Conservation (phyloP, 2,329 filamentous ascomycete species). For the Aspergillus costaricaensis region DNA sequence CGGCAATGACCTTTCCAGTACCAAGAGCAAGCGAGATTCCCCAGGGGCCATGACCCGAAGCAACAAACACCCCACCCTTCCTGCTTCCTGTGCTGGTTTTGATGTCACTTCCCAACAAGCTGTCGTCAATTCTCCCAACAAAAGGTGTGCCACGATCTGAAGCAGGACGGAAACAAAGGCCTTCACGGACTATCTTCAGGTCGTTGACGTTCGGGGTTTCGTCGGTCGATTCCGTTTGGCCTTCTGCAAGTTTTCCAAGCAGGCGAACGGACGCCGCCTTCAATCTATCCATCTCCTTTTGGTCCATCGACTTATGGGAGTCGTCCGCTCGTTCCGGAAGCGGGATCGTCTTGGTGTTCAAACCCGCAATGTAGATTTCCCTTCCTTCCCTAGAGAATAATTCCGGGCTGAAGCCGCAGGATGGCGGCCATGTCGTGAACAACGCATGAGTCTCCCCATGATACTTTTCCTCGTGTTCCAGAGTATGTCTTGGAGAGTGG, state of each 20-base stretch:
- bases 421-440: conserved; percentile 60
- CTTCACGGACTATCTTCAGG: conserved; percentile 64
- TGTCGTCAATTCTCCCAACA: conserved; percentile 59
- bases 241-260: conserved; percentile 32
- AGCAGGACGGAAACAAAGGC: conserved; percentile 73
- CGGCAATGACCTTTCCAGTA: conserved; percentile 69
- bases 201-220: conserved; percentile 48
- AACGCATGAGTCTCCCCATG: conserved; percentile 63
- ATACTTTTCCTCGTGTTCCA: conserved; percentile 38
- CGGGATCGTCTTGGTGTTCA: conserved; percentile 64
- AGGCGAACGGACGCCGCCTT: conserved; percentile 36
- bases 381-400: conserved; percentile 67
- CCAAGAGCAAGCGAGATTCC: conserved; percentile 66
- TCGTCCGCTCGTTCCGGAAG: conserved; percentile 58
- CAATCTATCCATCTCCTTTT: conserved; percentile 40
- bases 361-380: conserved; percentile 71
- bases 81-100: conserved; percentile 5
- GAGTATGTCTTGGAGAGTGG: conserved; percentile 54
- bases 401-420: conserved; percentile 66
- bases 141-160: conserved; percentile 66
- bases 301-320: conserved; percentile 43
- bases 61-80: conserved; percentile 66
- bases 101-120: conserved; percentile 58
- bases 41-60: conserved; percentile 76
- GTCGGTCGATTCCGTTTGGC: conserved; percentile 15